These are phyloP conservation scores for Ganoderma sinense DNA, from an alignment of 1,284 basidiomycete species.

Conservation along the genomic window DNA sequence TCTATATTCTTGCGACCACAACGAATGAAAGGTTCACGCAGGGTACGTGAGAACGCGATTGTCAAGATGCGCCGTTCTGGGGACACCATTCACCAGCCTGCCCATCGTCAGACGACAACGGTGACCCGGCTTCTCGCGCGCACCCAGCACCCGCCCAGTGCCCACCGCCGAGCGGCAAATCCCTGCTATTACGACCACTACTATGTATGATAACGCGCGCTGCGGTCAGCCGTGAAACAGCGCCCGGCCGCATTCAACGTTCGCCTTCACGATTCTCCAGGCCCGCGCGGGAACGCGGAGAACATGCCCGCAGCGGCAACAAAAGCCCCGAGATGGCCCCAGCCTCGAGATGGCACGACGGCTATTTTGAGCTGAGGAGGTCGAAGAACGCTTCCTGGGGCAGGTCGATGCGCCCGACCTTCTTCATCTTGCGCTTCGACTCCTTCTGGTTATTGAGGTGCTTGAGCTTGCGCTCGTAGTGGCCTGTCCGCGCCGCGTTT, in stretches of 20 bases:
- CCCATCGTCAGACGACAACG: not conserved
- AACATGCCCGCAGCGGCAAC: not conserved
- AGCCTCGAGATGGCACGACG: not conserved
- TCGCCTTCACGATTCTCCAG: not conserved
- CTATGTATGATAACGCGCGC: not conserved
- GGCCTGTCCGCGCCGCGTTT: conserved; percentile 54
- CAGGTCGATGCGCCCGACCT: conserved; percentile 85
- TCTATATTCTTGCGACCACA: not conserved
- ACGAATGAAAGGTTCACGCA: not conserved
- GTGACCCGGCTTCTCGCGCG: not conserved
- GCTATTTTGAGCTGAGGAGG: conserved; percentile 67
- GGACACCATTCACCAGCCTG: not conserved
- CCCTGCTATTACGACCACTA: not conserved
- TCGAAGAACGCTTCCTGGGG: conserved; percentile 93
- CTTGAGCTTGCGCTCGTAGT: conserved; percentile 93
- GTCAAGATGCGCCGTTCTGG: not conserved
- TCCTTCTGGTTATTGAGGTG: conserved; percentile 94
- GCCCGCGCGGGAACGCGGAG: not conserved
- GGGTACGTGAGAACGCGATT: not conserved
- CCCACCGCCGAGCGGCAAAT: not conserved
- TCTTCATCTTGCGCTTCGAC: conserved; percentile 88
- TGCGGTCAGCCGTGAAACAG: not conserved
- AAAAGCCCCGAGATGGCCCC: not conserved
- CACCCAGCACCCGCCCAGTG: not conserved
- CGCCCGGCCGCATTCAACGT: not conserved